Conservation (phyloP, 2,329 filamentous ascomycete species). For the Nothophoma quercina region DNA sequence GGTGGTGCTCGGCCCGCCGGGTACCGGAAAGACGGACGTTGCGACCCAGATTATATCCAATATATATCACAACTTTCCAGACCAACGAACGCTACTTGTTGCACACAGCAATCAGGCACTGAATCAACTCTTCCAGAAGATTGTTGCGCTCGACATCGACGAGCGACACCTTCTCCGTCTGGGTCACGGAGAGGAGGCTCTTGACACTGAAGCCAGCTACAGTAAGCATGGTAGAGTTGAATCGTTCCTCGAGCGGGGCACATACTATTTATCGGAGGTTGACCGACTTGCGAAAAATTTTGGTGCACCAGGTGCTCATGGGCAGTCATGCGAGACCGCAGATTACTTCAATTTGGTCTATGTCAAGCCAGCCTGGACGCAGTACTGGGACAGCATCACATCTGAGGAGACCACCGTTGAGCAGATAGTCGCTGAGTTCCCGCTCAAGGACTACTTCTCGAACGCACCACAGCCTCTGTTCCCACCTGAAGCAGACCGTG, state of each 20-base stretch:
- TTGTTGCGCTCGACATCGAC: conserved; percentile 94
- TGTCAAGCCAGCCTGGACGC: conserved; percentile 85
- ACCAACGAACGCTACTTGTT: conserved; percentile 88
- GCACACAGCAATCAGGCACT: conserved; percentile 98
- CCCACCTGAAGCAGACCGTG: conserved; percentile 68
- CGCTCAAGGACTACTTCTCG: conserved; percentile 87
- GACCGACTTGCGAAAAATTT: conserved; percentile 85
- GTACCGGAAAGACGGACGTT: conserved; percentile 98
- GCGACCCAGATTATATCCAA: conserved; percentile 99
- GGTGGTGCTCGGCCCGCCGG: conserved; percentile 91
- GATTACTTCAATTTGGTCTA: conserved; percentile 97
- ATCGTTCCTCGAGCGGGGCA: conserved; percentile 89
- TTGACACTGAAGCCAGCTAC: conserved; percentile 85
- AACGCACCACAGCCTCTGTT: conserved; percentile 89
- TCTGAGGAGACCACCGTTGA: conserved; percentile 64
- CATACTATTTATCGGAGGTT: conserved; percentile 80
- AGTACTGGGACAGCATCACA: conserved; percentile 74
- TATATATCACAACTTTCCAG: conserved; percentile 96
- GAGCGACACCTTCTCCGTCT: conserved; percentile 90
- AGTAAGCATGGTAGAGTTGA: conserved; percentile 95
- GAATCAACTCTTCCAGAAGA: conserved; percentile 98
- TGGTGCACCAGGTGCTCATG: conserved; percentile 89
- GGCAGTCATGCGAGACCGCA: conserved; percentile 94
- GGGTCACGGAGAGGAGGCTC: conserved; percentile 93
- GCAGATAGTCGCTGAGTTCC: conserved; percentile 77